phyloP scores from a whole-genome alignment of 306 rosid species.

The Amphicarpaea edgeworthii region DNA sequence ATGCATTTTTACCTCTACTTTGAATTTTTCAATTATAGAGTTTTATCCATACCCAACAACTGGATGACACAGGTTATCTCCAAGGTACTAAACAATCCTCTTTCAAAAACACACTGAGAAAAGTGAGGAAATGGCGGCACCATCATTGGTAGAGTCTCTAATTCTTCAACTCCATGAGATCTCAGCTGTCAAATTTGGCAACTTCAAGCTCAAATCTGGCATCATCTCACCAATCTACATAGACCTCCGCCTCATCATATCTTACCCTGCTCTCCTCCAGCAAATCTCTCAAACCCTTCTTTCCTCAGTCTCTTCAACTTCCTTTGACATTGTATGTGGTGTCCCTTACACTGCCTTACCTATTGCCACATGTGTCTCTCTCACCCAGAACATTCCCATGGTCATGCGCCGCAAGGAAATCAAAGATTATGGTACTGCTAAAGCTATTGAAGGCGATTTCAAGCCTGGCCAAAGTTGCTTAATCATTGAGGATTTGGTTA shows the following conservation, averaged over 20 bases:
- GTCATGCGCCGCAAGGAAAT: slow-evolving; percentile 94
- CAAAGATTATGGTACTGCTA: slow-evolving; percentile 90
- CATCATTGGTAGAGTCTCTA: slow-evolving; percentile 69
- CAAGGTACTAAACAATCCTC: not conserved
- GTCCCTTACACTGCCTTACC: slow-evolving; percentile 95
- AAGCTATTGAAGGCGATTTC: slow-evolving; percentile 80
- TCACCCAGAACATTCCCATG: slow-evolving; percentile 69
- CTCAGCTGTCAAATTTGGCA: slow-evolving; percentile 91
- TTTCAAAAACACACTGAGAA: not conserved
- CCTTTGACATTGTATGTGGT: slow-evolving; percentile 77
- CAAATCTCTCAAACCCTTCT: slow-evolving; percentile 80
- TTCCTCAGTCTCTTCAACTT: slow-evolving; percentile 67
- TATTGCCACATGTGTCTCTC: slow-evolving; percentile 81
- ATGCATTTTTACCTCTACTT: not conserved
- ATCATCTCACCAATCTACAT: slow-evolving; percentile 89
- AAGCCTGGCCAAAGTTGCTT: slow-evolving; percentile 67
- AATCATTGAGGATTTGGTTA: slow-evolving; percentile 85
- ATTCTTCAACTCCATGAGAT: slow-evolving; percentile 83
- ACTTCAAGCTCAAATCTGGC: slow-evolving; percentile 93
- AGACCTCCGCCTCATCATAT: slow-evolving; percentile 88
- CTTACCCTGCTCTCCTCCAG: slow-evolving; percentile 80
- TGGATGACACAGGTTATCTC: slow-evolving; percentile 39
- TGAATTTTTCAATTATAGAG: not conserved
- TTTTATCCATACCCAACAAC: not conserved
- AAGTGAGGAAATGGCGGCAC: slow-evolving; percentile 46